Evolutionary conservation across 169 alveolate species (phyloP), one percentile per base, ranked within the genome.

Genomic region (Plasmodium yoelii): DNA sequence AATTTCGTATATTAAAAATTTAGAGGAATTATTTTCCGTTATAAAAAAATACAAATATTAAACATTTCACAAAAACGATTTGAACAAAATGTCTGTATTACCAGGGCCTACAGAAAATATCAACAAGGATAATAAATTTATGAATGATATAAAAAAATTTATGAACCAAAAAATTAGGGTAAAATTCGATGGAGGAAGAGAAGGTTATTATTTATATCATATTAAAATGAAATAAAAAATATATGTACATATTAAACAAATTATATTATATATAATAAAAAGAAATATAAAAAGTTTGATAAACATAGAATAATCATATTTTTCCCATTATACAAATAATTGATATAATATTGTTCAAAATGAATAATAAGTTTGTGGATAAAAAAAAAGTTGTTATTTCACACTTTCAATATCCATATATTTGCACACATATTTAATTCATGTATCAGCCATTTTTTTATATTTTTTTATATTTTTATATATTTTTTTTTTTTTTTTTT

Each of bases 171-270:
- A 92, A 87, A 95, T 95, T 56, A 92, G 96, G 82, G 97, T 95
- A 49, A 95, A 95, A 56, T 95, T 95, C 87, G 93, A 93, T 60
- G 97, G 97, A 18, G 97, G 97, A 9, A 75, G 97, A 56, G 97
- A 95, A 88, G 97, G 97, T 95, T 95, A 56, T 65, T 94, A 28
- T 46, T 24, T 34, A 19, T 13, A 12, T 0, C 18, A 51, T 5
- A 15, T 12, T 1, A 51, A 13, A 51, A 51, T 22, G 1, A 34
- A 18, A 44, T n/a, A 34, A 64, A 22, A 51, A 7, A 28, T 15
- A 70, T 51, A 6, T 10, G 5, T 24, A 13, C 2, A 19, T 3
- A 22, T 1, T 24, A 60, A 26, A 22, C 26, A 22, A 22, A 22
- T 22, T 22, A 22, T 22, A 22, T 19, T 57, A 42, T 77, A 57